Evolutionary conservation across 1,284 basidiomycete genomes (phyloP).

Genomic region (Ceratobasidium sp.): DNA sequence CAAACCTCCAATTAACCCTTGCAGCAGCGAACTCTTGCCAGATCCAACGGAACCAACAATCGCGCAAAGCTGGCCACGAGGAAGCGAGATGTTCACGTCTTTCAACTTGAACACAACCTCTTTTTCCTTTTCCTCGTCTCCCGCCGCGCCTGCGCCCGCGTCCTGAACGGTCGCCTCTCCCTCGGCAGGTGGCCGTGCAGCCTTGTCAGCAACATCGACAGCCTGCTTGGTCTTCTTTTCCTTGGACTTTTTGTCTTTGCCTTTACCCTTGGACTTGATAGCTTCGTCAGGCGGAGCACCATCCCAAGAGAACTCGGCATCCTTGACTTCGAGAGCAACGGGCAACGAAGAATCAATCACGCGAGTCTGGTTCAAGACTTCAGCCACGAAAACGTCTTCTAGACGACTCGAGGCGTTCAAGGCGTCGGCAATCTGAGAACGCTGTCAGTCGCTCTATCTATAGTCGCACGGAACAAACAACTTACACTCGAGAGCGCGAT

Average conservation of each 20-base stretch:
- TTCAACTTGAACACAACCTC: conserved; percentile 63
- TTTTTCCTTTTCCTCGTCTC: conserved; percentile 48
- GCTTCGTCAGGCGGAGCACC: conserved; percentile 64
- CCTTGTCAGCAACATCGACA: conserved; percentile 42
- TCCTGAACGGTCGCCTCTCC: conserved; percentile 9
- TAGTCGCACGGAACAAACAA: conserved; percentile 13
- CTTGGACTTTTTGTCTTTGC: conserved; percentile 42
- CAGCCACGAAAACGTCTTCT: conserved; percentile 77
- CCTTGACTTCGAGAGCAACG: conserved; percentile 68
- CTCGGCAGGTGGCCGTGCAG: conserved; percentile 12
- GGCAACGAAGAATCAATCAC: conserved; percentile 59
- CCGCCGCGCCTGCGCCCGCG: conserved; percentile 37
- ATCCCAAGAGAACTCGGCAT: conserved; percentile 86
- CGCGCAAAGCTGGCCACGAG: conserved; percentile 75
- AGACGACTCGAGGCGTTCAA: conserved; percentile 75
- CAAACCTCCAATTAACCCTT: conserved; percentile 70
- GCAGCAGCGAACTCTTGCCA: conserved; percentile 77
- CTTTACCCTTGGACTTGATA: conserved; percentile 49
- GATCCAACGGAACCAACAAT: conserved; percentile 67
- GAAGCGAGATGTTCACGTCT: conserved; percentile 69
- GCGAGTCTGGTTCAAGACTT: conserved; percentile 58
- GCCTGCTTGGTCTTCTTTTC: conserved; percentile 44
- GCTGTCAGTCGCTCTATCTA: neutral
- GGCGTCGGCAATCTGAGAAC: conserved; percentile 75
- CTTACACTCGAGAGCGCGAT: conserved; percentile 46